Percentiles rank a stretch among this genome's conserved stretches.
These are phyloP conservation scores for Trichosporon sp. DNA, from an alignment of 1,284 basidiomycete species.

Conservation along the genomic window DNA sequence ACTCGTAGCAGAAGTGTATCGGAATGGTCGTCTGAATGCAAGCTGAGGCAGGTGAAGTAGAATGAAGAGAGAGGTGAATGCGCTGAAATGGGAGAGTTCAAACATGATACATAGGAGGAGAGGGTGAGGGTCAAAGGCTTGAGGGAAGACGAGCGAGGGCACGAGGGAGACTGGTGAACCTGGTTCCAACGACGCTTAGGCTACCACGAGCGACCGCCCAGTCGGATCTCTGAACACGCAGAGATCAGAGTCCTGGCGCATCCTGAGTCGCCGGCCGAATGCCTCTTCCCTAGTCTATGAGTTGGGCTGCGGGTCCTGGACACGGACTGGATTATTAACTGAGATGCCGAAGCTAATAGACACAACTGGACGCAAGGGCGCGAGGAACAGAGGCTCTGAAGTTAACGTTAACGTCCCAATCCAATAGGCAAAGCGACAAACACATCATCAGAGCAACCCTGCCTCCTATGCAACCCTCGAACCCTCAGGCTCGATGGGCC, in stretches of 20 bases:
- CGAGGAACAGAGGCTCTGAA: slow-evolving; percentile 3
- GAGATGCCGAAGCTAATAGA: slow-evolving; percentile 18
- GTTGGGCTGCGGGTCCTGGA: slow-evolving; percentile 2
- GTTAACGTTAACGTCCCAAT: slow-evolving; percentile 14
- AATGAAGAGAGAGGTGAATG: not conserved
- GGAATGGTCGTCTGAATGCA: not conserved
- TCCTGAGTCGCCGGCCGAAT: not conserved
- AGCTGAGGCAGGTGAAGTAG: not conserved
- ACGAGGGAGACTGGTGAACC: not conserved
- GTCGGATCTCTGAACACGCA: not conserved
- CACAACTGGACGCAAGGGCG: not conserved
- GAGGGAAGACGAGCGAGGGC: not conserved
- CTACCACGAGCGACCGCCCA: not conserved
- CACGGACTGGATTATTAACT: not conserved
- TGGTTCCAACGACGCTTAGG: slow-evolving; percentile 8
- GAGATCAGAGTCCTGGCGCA: not conserved
- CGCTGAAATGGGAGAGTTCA: not conserved
- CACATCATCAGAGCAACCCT: slow-evolving; percentile 5
- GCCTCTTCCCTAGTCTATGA: slow-evolving; percentile 3
- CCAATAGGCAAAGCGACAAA: slow-evolving; percentile 16
- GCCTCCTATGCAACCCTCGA: slow-evolving; percentile 3
- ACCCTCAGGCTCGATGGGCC: not conserved
- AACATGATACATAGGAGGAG: slow-evolving; percentile 8
- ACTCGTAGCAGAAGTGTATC: not conserved
- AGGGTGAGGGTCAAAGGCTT: not conserved